A percentile compares a stretch with the other conserved stretches of the same genome.
These are phyloP conservation scores for Mrakia hoshinonis DNA, from an alignment of 768 basidiomycete genomes.

Conservation along the genomic window DNA sequence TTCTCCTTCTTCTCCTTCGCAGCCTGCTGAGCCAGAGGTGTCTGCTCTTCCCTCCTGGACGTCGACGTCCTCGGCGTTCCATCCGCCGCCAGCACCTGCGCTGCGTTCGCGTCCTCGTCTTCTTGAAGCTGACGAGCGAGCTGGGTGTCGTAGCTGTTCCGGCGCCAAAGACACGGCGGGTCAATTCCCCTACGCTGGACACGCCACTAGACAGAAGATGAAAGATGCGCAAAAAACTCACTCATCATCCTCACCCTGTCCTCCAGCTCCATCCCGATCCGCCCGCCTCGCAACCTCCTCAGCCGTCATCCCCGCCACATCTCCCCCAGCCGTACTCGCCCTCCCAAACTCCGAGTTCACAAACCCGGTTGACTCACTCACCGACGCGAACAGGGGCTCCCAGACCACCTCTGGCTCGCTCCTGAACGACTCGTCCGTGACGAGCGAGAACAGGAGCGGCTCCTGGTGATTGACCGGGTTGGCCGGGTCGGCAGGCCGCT, in stretches of 20 bases:
- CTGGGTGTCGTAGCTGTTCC: conserved; percentile 44
- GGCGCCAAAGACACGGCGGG: too few species aligned
- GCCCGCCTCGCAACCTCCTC: conserved; percentile 23
- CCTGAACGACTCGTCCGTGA: conserved; percentile 73
- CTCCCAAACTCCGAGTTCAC: conserved; percentile 62
- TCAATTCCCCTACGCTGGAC: too few species aligned
- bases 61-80: neutral
- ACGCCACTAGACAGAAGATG: too few species aligned
- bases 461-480: conserved; percentile 32
- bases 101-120: conserved; percentile 58
- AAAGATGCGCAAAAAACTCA: neutral
- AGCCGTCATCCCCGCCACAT: conserved; percentile 45
- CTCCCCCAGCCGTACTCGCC: conserved; percentile 61
- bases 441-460: conserved; percentile 64
- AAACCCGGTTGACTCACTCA: conserved; percentile 67
- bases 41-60: neutral
- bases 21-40: neutral
- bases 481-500: conserved; percentile 40
- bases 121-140: conserved; percentile 70
- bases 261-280: conserved; percentile 22
- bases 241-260: conserved; percentile 37
- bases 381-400: conserved; percentile 83
- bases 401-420: conserved; percentile 73
- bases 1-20: conserved; percentile 17
- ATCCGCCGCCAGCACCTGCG: conserved; percentile 31